Evolutionary conservation across 495 filamentous ascomycete genomes (phyloP).

Genomic region (Choiromyces venosus): DNA sequence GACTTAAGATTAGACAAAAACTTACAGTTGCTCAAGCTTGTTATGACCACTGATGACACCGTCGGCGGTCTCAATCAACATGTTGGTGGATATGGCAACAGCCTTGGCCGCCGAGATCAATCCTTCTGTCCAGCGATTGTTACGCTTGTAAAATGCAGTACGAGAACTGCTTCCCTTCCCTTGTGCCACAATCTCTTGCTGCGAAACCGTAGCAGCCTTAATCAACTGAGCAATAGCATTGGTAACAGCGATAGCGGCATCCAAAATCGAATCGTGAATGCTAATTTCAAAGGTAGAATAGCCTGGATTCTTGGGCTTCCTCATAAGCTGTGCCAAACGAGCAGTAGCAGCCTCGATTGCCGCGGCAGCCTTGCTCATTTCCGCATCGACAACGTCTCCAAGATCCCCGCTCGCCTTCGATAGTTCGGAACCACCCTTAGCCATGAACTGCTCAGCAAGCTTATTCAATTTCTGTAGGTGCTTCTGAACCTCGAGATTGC

Average conservation of each 20-base stretch:
- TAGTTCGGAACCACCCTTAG: slow-evolving; percentile 64
- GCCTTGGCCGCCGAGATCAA: slow-evolving; percentile 96
- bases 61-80: slow-evolving; percentile 93
- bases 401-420: slow-evolving; percentile 69
- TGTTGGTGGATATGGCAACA: slow-evolving; percentile 85
- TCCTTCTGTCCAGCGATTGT: slow-evolving; percentile 90
- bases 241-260: slow-evolving; percentile 92
- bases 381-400: slow-evolving; percentile 86
- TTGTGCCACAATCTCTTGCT: slow-evolving; percentile 96
- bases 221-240: slow-evolving; percentile 92
- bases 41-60: slow-evolving; percentile 88
- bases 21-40: slow-evolving; percentile 77
- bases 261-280: slow-evolving; percentile 90
- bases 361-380: slow-evolving; percentile 88
- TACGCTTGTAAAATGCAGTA: slow-evolving; percentile 91
- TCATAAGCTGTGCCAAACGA: slow-evolving; percentile 80
- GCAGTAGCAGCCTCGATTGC: slow-evolving; percentile 89
- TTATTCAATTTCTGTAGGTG: slow-evolving; percentile 87
- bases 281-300: slow-evolving; percentile 95
- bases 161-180: slow-evolving; percentile 79
- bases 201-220: slow-evolving; percentile 87
- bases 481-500: slow-evolving; percentile 88
- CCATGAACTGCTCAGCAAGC: slow-evolving; percentile 81
- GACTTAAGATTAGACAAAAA: background rate
- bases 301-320: slow-evolving; percentile 76